Evolutionary conservation across 768 basidiomycete genomes (phyloP), one percentile per base, ranked within the genome.

Genomic region (Filobasidium floriforme): DNA sequence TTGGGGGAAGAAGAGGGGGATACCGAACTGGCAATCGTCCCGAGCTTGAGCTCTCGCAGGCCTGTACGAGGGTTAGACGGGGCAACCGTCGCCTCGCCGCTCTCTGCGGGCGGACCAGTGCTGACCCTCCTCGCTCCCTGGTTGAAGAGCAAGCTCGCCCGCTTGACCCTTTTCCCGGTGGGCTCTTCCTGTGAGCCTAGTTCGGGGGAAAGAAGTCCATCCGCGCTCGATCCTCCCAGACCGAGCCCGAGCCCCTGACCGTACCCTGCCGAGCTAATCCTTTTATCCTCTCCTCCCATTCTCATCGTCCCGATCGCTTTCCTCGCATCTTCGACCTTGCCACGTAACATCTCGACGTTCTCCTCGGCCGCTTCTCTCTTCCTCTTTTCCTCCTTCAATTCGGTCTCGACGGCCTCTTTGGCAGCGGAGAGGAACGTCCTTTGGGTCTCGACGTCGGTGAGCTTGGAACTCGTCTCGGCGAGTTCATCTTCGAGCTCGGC

Each of bases 281-380:
- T 12, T 41, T 65, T 65, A 44, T 78, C 77, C 63, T 78, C 75
- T 28, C 22, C 54, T 28, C 22, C 54, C 51, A 74, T 74, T 59
- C 76, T 74, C 52, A 78, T 52, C 10, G 59, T 66, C 67, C 72
- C 72, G 19, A 78, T 72, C 3, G 74, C 75, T 63, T 73, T 62
- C 41, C 77, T 46, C 29, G 77, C 77, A 40, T 70, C 67, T 41
- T 78, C 76, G n/a, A 78, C 71, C 55, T 74, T 74, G 29, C 74
- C 72, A 24, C 74, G 51, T 15, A 77, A 54, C 32, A 68, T 41
- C 60, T 76, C 75, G 1, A 76, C 74, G 41, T 66, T 71, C 66
- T 78, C 77, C 59, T 78, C 77, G 0, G 77, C 77, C 11, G 68
- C 68, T 62, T 78, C 77, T 9, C 77, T 61, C 61, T 69, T 70